Base-by-base conservation (phyloP, 352 stramenopile species). In the Phytophthora citricola region DNA sequence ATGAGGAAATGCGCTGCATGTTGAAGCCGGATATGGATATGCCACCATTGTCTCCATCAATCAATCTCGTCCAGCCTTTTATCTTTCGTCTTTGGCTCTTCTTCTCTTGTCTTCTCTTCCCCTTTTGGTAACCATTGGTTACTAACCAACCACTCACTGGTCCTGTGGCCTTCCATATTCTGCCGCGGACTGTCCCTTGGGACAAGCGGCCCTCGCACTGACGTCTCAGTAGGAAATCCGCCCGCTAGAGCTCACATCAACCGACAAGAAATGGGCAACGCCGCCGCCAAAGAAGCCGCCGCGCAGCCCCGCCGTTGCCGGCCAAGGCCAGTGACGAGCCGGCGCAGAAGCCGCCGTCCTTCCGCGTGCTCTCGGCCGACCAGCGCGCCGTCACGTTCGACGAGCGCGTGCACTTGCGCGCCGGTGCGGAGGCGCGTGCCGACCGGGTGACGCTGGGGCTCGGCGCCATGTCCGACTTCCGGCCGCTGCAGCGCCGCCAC, bases 321-420 rank as follows among this genome's bases (percentile, higher is more conserved):
- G 14, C 40, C 9, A 29, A 47, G 8, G 15, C 40, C 24, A 29
- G 20, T 9, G 17, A 63, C 36, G 34, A 69, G 22, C 40, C 50
- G 36, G 20, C 15, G 11, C 29, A 57, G 2, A 62, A 64, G 43
- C 3, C 14, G 31, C 65, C 66, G 49, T 66, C 62, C 12, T 94
- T 94, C 69, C 83, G 83, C 62, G 64, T 79, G 38, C 74, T 95
- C 2, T 92, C 84, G 40, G 66, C 78, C 2, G 77, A 87, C 62
- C 87, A 95, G 66, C 87, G 87, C 66, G 82, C 85, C 34, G 69
- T 90, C 41, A 95, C 87, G 2, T 95, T 95, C 48, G 87, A 95
- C 54, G 87, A 95, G 73, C 87, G 87, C 49, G 75, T 91, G 50
- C 86, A 93, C 51, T 43, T 92, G 48, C 78, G 68, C n/a, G 22